These are phyloP conservation scores for Aspergillus sclerotialis DNA, from an alignment of 2,329 filamentous ascomycete species.

Conservation along the genomic window DNA sequence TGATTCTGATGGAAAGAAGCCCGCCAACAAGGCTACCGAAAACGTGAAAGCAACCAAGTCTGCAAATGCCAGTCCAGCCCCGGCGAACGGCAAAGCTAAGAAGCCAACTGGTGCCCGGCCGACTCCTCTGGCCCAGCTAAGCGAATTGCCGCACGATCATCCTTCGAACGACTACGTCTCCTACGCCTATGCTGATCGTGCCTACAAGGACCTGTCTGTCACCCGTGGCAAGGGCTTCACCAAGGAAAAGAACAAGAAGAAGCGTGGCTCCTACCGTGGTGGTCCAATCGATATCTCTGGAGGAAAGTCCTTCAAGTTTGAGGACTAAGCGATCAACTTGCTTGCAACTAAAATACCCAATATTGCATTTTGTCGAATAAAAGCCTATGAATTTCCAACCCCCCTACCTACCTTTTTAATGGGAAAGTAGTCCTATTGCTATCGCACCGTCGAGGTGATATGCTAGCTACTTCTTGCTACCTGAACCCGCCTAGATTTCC, in stretches of 20 bases:
- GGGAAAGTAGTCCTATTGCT: too few relatives aligned
- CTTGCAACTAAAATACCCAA: too few relatives aligned
- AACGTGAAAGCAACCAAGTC: slow-evolving; percentile 37
- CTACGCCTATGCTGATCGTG: slow-evolving; percentile 83
- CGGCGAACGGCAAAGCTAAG: slow-evolving; percentile 20
- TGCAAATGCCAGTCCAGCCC: slow-evolving; percentile 44
- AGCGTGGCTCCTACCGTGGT: slow-evolving; percentile 82
- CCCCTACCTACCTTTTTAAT: too few relatives aligned
- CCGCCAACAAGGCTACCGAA: slow-evolving; percentile 14
- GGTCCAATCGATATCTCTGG: slow-evolving; percentile 76
- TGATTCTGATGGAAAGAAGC: slow-evolving; percentile 13
- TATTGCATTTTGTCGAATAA: too few relatives aligned
- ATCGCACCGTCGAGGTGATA: too few relatives aligned
- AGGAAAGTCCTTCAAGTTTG: slow-evolving; percentile 88
- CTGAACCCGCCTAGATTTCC: too few relatives aligned
- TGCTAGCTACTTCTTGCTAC: too few relatives aligned
- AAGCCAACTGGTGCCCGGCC: slow-evolving; percentile 46
- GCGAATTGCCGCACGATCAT: slow-evolving; percentile 62
- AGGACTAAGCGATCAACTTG: slow-evolving; percentile 53
- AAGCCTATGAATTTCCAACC: too few relatives aligned
- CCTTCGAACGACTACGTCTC: slow-evolving; percentile 73
- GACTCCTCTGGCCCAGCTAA: slow-evolving; percentile 71
- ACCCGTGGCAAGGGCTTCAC: slow-evolving; percentile 96
- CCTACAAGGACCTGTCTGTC: slow-evolving; percentile 79
- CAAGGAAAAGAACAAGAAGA: slow-evolving; percentile 99